Conservation (phyloP, 352 stramenopile species). For the Phytophthora capsici region DNA sequence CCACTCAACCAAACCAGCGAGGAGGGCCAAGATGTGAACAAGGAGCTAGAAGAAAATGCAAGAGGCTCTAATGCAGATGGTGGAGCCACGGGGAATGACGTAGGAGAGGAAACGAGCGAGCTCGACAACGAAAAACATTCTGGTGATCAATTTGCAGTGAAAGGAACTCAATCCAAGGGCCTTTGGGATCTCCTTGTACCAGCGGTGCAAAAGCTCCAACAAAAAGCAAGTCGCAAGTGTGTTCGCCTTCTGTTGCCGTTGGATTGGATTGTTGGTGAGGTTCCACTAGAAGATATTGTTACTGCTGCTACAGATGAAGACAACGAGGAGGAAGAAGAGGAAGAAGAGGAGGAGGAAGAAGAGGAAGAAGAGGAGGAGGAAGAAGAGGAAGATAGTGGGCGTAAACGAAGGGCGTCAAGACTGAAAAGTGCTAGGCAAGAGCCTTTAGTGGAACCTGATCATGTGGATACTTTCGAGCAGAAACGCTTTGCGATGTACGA, state of each 20-base stretch:
- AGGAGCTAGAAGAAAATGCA: conserved; percentile 14
- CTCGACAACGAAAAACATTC: background rate
- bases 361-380: conserved; percentile 43
- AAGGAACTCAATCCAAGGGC: conserved; percentile 1
- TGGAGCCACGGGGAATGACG: background rate
- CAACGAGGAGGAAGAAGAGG: conserved; percentile 44
- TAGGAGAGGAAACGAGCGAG: conserved; percentile 9
- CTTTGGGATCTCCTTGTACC: conserved; percentile 46
- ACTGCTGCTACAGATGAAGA: conserved; percentile 36
- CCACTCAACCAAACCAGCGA: background rate
- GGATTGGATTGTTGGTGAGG: conserved; percentile 68
- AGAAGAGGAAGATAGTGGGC: conserved; percentile 10
- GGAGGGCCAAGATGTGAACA: conserved; percentile 8
- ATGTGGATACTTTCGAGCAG: conserved; percentile 34
- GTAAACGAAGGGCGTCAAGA: conserved; percentile 17
- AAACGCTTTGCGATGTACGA: conserved; percentile 43
- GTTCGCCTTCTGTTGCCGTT: conserved; percentile 63
- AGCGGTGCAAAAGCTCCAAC: conserved; percentile 59
- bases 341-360: conserved; percentile 51
- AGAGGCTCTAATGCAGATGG: conserved; percentile 3
- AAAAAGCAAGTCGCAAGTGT: conserved; percentile 70
- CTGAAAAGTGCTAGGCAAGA: conserved; percentile 24
- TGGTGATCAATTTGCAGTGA: background rate
- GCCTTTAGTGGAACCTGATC: conserved; percentile 40
- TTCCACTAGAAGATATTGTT: conserved; percentile 47